Percentiles rank a stretch among this genome's conserved stretches.
These are phyloP conservation scores for Peronospora belbahrii DNA, from an alignment of 352 stramenopile genomes.

Conservation along the genomic window DNA sequence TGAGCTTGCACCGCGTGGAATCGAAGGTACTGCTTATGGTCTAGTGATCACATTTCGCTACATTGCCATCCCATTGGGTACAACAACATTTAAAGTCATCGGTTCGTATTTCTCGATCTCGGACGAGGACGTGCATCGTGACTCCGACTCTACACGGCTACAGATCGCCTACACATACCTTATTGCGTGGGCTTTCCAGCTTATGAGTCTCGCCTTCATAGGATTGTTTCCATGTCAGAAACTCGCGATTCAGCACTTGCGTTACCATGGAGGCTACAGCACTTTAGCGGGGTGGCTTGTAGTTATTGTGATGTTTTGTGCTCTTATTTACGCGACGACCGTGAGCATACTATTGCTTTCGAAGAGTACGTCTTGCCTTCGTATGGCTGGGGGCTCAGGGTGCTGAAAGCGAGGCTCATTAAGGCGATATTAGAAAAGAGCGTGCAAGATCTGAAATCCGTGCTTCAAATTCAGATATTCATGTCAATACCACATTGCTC, in stretches of 20 bases:
- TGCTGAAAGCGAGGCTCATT: conserved; percentile 17
- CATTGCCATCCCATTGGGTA: conserved; percentile 42
- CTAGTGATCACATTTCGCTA: conserved; percentile 58
- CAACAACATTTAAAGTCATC: conserved; percentile 35
- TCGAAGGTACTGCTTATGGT: conserved; percentile 55
- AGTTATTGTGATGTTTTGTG: conserved; percentile 22
- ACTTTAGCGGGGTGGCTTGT: conserved; percentile 34
- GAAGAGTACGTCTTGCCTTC: conserved; percentile 51
- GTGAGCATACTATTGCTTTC: conserved; percentile 41
- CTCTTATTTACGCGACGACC: conserved; percentile 36
- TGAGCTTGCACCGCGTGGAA: conserved; percentile 45
- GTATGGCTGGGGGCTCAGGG: conserved; percentile 48
- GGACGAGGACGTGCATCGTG: conserved; percentile 15
- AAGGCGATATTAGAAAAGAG: background rate
- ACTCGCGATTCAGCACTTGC: conserved; percentile 55
- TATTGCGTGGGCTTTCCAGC: conserved; percentile 40
- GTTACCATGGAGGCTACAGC: conserved; percentile 55
- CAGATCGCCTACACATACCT: conserved; percentile 44
- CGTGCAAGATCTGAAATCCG: background rate
- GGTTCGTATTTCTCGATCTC: conserved; percentile 36
- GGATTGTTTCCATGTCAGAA: conserved; percentile 47
- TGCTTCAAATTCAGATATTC: background rate
- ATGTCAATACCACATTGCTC: background rate
- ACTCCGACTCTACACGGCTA: conserved; percentile 28
- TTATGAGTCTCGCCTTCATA: conserved; percentile 34